Conservation (phyloP, 2,329 filamentous ascomycete species). For the Gyromitra esculenta region DNA sequence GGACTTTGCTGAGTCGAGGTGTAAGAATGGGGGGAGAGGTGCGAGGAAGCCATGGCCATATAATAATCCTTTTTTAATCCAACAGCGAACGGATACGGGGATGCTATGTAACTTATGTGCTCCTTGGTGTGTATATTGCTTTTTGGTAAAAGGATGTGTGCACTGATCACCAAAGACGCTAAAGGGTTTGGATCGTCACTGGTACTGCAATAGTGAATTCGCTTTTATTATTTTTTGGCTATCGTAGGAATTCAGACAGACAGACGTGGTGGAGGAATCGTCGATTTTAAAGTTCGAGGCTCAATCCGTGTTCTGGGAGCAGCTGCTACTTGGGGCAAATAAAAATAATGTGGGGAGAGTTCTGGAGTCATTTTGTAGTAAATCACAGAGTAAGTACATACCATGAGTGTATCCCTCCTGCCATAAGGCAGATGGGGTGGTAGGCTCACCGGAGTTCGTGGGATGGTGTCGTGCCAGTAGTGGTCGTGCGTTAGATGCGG, state of each 20-base stretch:
- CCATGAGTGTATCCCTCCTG: neutral
- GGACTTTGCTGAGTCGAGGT: constrained; percentile 50
- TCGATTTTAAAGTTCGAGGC: constrained; percentile 48
- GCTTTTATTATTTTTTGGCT: constrained; percentile 15
- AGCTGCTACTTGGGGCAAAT: constrained; percentile 19
- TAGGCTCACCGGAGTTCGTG: constrained; percentile 44
- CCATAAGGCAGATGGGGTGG: constrained; percentile 41
- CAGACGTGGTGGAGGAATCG: constrained; percentile 35
- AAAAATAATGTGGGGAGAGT: constrained; percentile 46
- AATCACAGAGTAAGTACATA: constrained; percentile 29
- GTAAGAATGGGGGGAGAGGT: constrained; percentile 48
- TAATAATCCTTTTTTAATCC: constrained; percentile 38
- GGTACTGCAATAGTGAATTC: constrained; percentile 17
- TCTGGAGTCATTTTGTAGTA: constrained; percentile 49
- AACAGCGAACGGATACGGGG: constrained; percentile 22
- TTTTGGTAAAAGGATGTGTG: constrained; percentile 37
- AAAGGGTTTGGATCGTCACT: constrained; percentile 20
- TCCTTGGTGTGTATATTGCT: constrained; percentile 45
- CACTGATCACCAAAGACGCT: constrained; percentile 31
- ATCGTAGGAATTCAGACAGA: constrained; percentile 12
- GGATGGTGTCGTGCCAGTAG: constrained; percentile 37
- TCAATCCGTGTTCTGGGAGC: constrained; percentile 40
- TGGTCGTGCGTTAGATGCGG: constrained; percentile 44
- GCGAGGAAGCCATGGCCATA: constrained; percentile 49
- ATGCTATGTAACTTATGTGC: constrained; percentile 40